phyloP scores from a whole-genome alignment of 768 basidiomycete genomes.

The Mycena venus region DNA sequence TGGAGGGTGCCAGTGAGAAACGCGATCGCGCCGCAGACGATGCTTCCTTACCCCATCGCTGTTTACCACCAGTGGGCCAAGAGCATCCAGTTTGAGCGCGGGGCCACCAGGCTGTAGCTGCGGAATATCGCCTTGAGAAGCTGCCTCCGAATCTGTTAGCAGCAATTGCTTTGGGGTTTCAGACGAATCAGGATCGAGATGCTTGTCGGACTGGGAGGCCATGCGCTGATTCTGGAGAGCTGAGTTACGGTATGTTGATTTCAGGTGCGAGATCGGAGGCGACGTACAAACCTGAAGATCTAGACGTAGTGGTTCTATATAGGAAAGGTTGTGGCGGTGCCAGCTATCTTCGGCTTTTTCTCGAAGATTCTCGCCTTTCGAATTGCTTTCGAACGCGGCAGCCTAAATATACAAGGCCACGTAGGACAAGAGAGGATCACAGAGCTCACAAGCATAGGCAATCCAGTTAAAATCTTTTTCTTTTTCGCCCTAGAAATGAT shows the following conservation, averaged over 20 bases:
- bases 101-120: constrained; percentile 34
- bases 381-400: neutral
- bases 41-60: constrained; percentile 68
- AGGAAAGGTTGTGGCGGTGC: neutral
- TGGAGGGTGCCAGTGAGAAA: neutral
- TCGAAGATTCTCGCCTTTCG: neutral
- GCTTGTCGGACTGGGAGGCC: neutral
- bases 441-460: too few species aligned
- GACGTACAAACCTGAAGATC: too few species aligned
- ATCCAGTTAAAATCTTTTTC: too few species aligned
- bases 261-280: neutral
- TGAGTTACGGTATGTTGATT: neutral
- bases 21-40: neutral
- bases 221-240: neutral
- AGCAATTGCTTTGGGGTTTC: neutral
- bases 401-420: neutral
- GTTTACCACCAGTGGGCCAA: constrained; percentile 80
- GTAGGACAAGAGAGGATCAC: too few species aligned
- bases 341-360: neutral
- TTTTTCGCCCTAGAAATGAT: neutral
- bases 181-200: neutral
- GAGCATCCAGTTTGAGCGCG: constrained; percentile 64
- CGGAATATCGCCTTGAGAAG: constrained; percentile 2
- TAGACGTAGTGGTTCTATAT: neutral
- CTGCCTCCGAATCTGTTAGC: constrained; percentile 17